phyloP scores from a whole-genome alignment of 306 rosid species.

The Castanea sativa region DNA sequence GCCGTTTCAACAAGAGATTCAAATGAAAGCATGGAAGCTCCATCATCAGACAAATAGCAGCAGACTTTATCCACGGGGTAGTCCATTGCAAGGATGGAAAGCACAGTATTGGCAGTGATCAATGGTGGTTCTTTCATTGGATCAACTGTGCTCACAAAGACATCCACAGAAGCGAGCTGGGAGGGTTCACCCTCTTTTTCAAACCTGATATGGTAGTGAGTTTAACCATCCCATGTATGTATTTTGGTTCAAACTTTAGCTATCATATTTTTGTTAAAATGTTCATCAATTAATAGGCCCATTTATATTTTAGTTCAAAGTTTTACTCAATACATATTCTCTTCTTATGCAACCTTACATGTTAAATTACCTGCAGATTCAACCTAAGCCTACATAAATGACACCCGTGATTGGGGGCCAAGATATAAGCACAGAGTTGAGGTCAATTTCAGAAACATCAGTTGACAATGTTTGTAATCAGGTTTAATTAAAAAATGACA shows the following conservation, averaged over 20 bases:
- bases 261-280: slow-evolving; percentile 1
- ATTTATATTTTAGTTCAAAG: background rate
- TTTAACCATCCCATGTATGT: slow-evolving; percentile 16
- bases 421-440: background rate
- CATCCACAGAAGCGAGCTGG: slow-evolving; percentile 95
- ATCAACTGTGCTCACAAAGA: slow-evolving; percentile 98
- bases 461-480: background rate
- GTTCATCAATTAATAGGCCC: background rate
- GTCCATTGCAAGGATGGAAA: slow-evolving; percentile 96
- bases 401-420: background rate
- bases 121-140: slow-evolving; percentile 96
- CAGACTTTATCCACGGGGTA: slow-evolving; percentile 94
- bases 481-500: background rate
- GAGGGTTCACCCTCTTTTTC: slow-evolving; percentile 83
- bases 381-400: background rate
- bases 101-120: slow-evolving; percentile 95
- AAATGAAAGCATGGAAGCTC: slow-evolving; percentile 95
- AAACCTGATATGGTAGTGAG: slow-evolving; percentile 49
- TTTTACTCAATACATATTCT: background rate
- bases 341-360: background rate
- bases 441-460: background rate
- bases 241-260: background rate
- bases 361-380: background rate
- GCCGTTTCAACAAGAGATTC: slow-evolving; percentile 93
- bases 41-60: slow-evolving; percentile 97